Evolutionary conservation across 179 eudicot species (phyloP).

Genomic region (Actinidia chinensis): DNA sequence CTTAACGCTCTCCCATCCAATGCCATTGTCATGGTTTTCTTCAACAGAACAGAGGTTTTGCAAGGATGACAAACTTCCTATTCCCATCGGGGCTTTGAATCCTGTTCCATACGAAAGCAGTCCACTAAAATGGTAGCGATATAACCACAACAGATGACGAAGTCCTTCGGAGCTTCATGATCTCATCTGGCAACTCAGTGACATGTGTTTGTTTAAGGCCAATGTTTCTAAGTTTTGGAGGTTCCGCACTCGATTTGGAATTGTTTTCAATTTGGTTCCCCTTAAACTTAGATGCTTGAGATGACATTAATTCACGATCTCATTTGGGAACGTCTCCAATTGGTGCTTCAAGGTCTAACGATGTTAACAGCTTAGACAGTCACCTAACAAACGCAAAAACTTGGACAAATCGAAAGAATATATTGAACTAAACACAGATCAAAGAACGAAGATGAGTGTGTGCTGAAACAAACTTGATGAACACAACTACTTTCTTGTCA

Average conservation of each 20-base stretch:
- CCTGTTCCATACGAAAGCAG: neutral
- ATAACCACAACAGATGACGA: slow-evolving; percentile 23
- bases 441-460: slow-evolving; percentile 13
- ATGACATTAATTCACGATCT: neutral
- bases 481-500: no score
- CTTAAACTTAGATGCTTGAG: slow-evolving; percentile 25
- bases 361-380: slow-evolving; percentile 17
- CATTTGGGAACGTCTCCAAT: slow-evolving; percentile 13
- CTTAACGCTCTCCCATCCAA: slow-evolving; percentile 4
- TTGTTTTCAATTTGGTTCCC: neutral
- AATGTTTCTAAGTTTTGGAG: slow-evolving; percentile 21
- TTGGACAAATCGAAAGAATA: neutral
- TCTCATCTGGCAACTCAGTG: slow-evolving; percentile 15
- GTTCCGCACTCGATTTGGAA: slow-evolving; percentile 19
- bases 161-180: slow-evolving; percentile 15
- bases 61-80: slow-evolving; percentile 11
- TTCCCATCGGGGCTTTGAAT: neutral
- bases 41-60: slow-evolving; percentile 23
- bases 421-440: slow-evolving; percentile 12
- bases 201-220: slow-evolving; percentile 20
- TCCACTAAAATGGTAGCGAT: slow-evolving; percentile 2
- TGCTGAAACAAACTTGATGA: no score
- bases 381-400: neutral
- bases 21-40: neutral
- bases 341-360: no score